Evolutionary conservation across 768 basidiomycete genomes (phyloP).

Genomic region (Lactifluus subvellereus): DNA sequence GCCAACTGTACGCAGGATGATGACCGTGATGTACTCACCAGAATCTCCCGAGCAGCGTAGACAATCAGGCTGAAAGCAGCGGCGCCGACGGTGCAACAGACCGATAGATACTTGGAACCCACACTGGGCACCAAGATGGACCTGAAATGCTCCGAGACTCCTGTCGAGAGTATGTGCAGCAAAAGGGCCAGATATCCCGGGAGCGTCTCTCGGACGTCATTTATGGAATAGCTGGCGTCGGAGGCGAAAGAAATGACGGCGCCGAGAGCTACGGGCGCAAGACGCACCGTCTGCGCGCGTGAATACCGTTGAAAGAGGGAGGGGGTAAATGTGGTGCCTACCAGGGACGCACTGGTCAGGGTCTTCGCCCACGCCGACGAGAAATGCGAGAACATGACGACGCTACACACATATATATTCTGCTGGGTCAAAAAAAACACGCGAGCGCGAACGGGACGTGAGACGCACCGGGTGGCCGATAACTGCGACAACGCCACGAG

Average conservation of each 20-base stretch:
- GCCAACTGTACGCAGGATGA: not conserved
- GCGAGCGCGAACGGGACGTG: not conserved
- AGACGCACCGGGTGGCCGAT: constrained; percentile 55
- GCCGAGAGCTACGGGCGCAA: constrained; percentile 42
- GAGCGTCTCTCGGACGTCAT: constrained; percentile 39
- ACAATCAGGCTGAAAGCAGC: constrained; percentile 57
- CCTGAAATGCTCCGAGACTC: constrained; percentile 57
- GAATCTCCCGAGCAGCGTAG: constrained; percentile 51
- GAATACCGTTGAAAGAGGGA: constrained; percentile 3
- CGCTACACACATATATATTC: constrained; percentile 36
- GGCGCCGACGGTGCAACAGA: constrained; percentile 56
- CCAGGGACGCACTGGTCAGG: constrained; percentile 44
- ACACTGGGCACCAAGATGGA: constrained; percentile 52
- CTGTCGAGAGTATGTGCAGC: constrained; percentile 54
- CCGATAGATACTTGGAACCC: constrained; percentile 49
- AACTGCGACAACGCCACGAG: constrained; percentile 65
- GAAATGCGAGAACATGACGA: constrained; percentile 64
- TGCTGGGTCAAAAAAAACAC: constrained; percentile 1
- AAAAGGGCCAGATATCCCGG: constrained; percentile 65
- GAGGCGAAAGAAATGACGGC: constrained; percentile 51
- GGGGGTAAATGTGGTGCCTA: constrained; percentile 29
- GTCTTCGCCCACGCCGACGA: constrained; percentile 60
- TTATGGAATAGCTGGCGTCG: constrained; percentile 44
- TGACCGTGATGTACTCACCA: constrained; percentile 40
- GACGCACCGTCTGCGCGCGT: constrained; percentile 43